phyloP scores from a whole-genome alignment of 177 flowering plant species.

The Vitis hybrid region DNA sequence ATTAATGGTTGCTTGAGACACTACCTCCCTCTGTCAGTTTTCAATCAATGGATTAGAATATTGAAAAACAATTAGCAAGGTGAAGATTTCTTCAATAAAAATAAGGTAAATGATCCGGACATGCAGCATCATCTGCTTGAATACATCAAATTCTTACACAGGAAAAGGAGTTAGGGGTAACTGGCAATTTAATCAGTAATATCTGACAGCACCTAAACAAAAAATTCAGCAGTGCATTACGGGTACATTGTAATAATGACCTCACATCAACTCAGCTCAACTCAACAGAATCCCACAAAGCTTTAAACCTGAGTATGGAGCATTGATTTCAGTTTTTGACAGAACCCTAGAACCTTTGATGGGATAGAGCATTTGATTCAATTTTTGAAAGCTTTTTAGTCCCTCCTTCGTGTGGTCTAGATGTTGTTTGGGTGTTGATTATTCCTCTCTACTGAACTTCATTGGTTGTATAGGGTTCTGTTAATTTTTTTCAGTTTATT shows the following conservation, averaged over 20 bases:
- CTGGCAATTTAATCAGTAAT: background rate
- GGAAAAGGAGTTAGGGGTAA: background rate
- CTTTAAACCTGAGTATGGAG: too few species aligned
- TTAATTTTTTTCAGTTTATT: too few species aligned
- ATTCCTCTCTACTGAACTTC: too few species aligned
- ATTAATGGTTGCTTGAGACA: slow-evolving; percentile 31
- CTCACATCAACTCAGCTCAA: background rate
- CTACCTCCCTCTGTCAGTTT: slow-evolving; percentile 49
- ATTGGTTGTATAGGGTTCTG: too few species aligned
- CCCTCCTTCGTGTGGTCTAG: too few species aligned
- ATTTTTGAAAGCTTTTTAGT: too few species aligned
- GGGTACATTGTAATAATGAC: background rate
- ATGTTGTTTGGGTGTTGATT: too few species aligned
- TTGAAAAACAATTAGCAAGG: background rate
- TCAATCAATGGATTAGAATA: slow-evolving; percentile 14
- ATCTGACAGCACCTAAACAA: background rate
- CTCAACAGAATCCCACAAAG: too few species aligned
- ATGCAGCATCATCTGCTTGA: background rate
- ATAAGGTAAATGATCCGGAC: background rate
- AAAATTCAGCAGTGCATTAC: background rate
- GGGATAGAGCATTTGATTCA: too few species aligned
- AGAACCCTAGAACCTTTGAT: too few species aligned
- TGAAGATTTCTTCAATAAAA: background rate
- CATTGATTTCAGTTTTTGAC: too few species aligned
- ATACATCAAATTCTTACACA: background rate